phyloP scores from a whole-genome alignment of 495 filamentous ascomycete species.

The Aspergillus incahuasiensis region DNA sequence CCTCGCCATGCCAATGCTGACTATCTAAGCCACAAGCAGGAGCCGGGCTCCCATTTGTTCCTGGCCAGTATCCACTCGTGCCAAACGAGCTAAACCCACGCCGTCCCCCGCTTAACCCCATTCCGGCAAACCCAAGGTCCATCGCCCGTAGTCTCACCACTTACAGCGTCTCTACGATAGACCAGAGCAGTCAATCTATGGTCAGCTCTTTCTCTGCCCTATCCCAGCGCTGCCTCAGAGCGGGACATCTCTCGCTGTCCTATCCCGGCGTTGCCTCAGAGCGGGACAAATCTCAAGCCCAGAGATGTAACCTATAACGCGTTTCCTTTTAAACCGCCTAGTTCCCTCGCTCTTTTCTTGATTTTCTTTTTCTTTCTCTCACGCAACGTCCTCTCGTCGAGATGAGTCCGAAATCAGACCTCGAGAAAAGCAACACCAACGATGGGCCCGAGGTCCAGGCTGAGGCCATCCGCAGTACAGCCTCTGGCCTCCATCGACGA shows the following conservation, averaged over 20 bases:
- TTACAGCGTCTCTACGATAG: not conserved
- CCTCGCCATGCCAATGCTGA: not conserved
- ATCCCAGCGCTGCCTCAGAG: constrained; percentile 1
- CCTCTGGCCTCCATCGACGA: constrained; percentile 12
- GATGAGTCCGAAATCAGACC: not conserved
- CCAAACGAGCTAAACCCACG: not conserved
- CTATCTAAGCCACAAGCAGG: not conserved
- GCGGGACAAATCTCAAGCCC: not conserved
- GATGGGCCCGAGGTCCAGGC: constrained; percentile 2
- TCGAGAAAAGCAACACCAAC: not conserved
- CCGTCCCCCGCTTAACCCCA: not conserved
- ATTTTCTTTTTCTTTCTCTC: constrained; percentile 1
- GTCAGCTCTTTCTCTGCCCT: not conserved
- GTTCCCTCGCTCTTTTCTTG: not conserved
- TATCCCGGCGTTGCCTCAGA: not conserved
- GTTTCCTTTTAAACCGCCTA: not conserved
- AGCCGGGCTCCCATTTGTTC: not conserved
- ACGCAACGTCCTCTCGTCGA: not conserved
- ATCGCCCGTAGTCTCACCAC: constrained; percentile 1
- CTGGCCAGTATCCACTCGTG: not conserved
- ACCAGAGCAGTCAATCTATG: not conserved
- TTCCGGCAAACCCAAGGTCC: constrained; percentile 14
- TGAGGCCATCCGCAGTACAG: not conserved
- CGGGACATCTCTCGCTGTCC: not conserved
- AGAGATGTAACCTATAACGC: constrained; percentile 4